phyloP scores from a whole-genome alignment of 202 grass and related monocot species.

The Musa balbisiana region DNA sequence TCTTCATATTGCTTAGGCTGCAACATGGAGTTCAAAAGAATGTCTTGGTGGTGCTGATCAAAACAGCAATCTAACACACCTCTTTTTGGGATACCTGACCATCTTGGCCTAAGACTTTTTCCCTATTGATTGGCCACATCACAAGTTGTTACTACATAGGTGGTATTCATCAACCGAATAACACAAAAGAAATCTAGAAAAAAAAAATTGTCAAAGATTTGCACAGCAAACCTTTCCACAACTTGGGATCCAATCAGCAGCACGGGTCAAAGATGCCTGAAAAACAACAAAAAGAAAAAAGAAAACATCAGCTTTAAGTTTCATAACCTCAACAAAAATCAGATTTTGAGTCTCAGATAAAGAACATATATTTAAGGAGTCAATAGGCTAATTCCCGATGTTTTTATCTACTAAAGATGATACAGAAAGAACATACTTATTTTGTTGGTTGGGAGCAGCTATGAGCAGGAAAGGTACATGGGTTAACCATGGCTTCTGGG shows the following conservation, averaged over 20 bases:
- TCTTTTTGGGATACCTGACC: too few relatives aligned
- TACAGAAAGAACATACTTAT: not conserved
- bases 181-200: not conserved
- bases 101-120: too few relatives aligned
- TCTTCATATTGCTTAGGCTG: not conserved
- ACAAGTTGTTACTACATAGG: not conserved
- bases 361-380: too few relatives aligned
- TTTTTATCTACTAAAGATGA: not conserved
- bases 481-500: slow-evolving; percentile 85
- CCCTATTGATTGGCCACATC: not conserved
- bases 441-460: not conserved
- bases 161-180: too few relatives aligned
- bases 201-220: not conserved
- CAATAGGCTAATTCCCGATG: not conserved
- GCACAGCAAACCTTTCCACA: not conserved
- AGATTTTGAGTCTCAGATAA: too few relatives aligned
- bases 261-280: not conserved
- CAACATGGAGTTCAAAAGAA: not conserved
- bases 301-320: too few relatives aligned
- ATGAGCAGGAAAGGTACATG: not conserved
- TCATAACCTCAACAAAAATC: too few relatives aligned
- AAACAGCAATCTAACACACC: not conserved
- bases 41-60: not conserved
- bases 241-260: not conserved
- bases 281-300: not conserved